phyloP scores from a whole-genome alignment of 2,329 filamentous ascomycete species.

The Curvularia sp. region DNA sequence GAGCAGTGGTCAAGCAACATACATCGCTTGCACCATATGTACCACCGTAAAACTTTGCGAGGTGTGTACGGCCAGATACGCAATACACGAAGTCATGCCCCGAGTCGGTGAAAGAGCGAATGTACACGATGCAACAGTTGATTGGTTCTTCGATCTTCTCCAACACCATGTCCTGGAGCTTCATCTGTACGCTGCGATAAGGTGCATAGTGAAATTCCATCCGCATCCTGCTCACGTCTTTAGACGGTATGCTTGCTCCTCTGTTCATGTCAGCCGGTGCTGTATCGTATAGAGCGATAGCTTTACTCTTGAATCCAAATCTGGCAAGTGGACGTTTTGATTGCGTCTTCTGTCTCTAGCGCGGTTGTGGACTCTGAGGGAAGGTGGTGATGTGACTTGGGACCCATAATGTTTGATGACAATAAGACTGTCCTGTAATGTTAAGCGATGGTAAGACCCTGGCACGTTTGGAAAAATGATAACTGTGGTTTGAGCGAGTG shows the following conservation, averaged over 20 bases:
- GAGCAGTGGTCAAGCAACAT: neutral
- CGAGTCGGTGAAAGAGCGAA: constrained; percentile 30
- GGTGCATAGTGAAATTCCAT: constrained; percentile 14
- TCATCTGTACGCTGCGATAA: constrained; percentile 11
- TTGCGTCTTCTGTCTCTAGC: constrained; percentile 14
- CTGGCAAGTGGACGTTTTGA: constrained; percentile 11
- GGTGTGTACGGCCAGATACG: constrained; percentile 20
- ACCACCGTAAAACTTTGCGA: constrained; percentile 18
- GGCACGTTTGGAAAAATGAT: neutral
- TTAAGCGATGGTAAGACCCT: constrained; percentile 9
- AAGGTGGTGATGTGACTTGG: neutral
- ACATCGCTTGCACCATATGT: constrained; percentile 5
- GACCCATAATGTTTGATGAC: constrained; percentile 1
- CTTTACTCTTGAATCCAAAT: constrained; percentile 16
- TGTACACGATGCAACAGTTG: constrained; percentile 23
- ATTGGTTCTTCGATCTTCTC: constrained; percentile 3
- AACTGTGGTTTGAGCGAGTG: neutral
- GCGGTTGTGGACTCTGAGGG: constrained; percentile 6
- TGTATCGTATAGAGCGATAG: neutral
- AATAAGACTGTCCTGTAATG: neutral
- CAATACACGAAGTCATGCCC: constrained; percentile 28
- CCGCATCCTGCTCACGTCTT: constrained; percentile 6
- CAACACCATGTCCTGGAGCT: neutral
- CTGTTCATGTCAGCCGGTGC: constrained; percentile 3
- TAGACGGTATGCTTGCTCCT: neutral